Conservation (phyloP, 2,329 filamentous ascomycete genomes). For the Pseudovirgaria hyperparasitica region DNA sequence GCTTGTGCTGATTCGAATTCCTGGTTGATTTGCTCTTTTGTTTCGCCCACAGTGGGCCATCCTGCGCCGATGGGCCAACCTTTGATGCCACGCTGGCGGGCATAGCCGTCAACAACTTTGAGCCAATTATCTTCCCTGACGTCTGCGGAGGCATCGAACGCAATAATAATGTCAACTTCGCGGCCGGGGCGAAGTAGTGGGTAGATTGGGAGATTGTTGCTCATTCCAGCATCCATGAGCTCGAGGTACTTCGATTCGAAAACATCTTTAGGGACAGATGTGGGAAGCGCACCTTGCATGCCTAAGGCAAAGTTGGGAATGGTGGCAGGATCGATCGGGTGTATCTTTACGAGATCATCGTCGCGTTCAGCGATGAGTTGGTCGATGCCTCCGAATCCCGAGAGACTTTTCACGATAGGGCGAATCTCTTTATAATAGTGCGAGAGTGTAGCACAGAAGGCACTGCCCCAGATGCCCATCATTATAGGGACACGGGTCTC, state of each 20-base stretch:
- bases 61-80: conserved; percentile 94
- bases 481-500: conserved; percentile 74
- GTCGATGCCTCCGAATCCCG: conserved; percentile 67
- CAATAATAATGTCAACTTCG: conserved; percentile 77
- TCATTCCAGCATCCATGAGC: conserved; percentile 94
- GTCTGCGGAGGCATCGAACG: conserved; percentile 90
- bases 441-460: conserved; percentile 88
- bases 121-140: conserved; percentile 95
- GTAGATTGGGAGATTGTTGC: conserved; percentile 93
- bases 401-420: conserved; percentile 63
- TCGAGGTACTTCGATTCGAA: conserved; percentile 52
- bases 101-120: conserved; percentile 85
- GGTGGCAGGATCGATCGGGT: conserved; percentile 82
- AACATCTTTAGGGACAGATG: conserved; percentile 66
- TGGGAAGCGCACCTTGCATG: conserved; percentile 62
- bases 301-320: conserved; percentile 84
- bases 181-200: conserved; percentile 79
- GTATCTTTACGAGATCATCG: conserved; percentile 77
- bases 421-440: conserved; percentile 93
- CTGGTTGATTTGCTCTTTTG: conserved; percentile 45
- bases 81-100: conserved; percentile 75
- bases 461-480: conserved; percentile 91
- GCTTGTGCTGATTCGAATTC: conserved; percentile 59
- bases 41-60: conserved; percentile 60
- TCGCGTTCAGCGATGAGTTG: conserved; percentile 71